These are phyloP conservation scores for Neltuma alba DNA, from an alignment of 306 rosid genomes.

Conservation along the genomic window DNA sequence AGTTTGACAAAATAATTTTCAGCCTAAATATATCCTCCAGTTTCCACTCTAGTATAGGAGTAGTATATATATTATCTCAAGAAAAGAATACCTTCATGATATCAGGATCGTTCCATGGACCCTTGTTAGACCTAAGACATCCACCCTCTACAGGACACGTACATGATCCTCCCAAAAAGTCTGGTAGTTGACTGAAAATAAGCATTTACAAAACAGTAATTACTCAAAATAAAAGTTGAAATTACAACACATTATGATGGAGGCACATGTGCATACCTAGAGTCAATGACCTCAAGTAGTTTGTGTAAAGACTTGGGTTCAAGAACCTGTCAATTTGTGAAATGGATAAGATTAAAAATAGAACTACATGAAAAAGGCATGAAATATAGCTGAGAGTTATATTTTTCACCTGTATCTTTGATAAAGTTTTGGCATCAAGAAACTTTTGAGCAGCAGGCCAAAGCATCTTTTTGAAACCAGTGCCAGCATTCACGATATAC, in stretches of 20 bases:
- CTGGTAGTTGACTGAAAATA: constrained; percentile 85
- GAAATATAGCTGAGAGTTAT: constrained; percentile 24
- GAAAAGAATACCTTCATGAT: constrained; percentile 73
- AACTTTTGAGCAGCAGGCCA: constrained; percentile 97
- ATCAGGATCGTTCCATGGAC: constrained; percentile 93
- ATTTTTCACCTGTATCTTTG: constrained; percentile 82
- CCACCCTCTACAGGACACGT: constrained; percentile 79
- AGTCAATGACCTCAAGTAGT: constrained; percentile 80
- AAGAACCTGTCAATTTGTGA: constrained; percentile 66
- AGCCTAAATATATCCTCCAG: constrained; percentile 31
- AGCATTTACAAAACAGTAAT: constrained; percentile 31
- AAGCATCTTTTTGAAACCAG: constrained; percentile 92
- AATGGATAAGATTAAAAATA: constrained; percentile 32
- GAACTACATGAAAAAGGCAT: constrained; percentile 17
- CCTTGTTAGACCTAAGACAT: constrained; percentile 84
- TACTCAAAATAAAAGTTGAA: constrained; percentile 21
- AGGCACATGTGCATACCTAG: constrained; percentile 53
- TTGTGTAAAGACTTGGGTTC: constrained; percentile 67
- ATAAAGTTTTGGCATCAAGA: constrained; percentile 79
- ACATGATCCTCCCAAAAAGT: constrained; percentile 95
- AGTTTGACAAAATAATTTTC: constrained; percentile 34
- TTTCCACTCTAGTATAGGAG: background rate
- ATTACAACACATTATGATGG: constrained; percentile 6
- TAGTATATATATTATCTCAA: constrained; percentile 1
- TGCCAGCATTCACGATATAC: constrained; percentile 94